Conservation (phyloP, 2,329 filamentous ascomycete species). For the Aureobasidium melanogenum region DNA sequence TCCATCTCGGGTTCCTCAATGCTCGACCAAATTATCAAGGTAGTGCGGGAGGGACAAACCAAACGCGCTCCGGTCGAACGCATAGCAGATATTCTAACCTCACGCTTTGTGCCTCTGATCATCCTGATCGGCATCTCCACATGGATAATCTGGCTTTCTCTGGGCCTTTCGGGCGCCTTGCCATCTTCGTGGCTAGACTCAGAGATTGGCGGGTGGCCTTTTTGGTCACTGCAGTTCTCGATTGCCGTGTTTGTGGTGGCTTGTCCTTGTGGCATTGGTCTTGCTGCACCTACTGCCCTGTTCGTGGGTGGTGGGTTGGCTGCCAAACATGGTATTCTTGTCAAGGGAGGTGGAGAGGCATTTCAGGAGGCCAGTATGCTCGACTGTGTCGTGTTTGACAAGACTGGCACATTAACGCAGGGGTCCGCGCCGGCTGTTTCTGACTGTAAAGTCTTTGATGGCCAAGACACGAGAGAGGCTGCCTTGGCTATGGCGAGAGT, state of each 20-base stretch:
- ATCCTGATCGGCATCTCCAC: slow-evolving; percentile 60
- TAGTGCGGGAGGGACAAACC: slow-evolving; percentile 69
- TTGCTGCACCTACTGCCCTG: slow-evolving; percentile 76
- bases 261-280: slow-evolving; percentile 73
- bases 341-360: slow-evolving; percentile 75
- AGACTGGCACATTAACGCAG: slow-evolving; percentile 74
- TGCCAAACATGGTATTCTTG: slow-evolving; percentile 69
- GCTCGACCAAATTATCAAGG: slow-evolving; percentile 70
- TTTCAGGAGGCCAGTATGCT: slow-evolving; percentile 76
- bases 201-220: slow-evolving; percentile 54
- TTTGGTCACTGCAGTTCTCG: slow-evolving; percentile 72
- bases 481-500: slow-evolving; percentile 49
- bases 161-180: slow-evolving; percentile 52
- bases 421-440: slow-evolving; percentile 50
- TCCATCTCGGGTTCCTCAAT: slow-evolving; percentile 61
- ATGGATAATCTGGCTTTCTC: slow-evolving; percentile 61
- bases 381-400: slow-evolving; percentile 77
- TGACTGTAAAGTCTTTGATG: slow-evolving; percentile 4
- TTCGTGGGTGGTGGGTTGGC: slow-evolving; percentile 76
- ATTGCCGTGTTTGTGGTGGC: slow-evolving; percentile 83
- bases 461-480: slow-evolving; percentile 20
- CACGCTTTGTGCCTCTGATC: slow-evolving; percentile 68
- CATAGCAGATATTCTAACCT: slow-evolving; percentile 62
- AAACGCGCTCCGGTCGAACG: slow-evolving; percentile 67
- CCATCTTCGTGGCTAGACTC: slow-evolving; percentile 47